Evolutionary conservation across 2,329 filamentous ascomycete species (phyloP), one percentile per base, ranked within the genome.

Genomic region (Monosporascus cannonballus): DNA sequence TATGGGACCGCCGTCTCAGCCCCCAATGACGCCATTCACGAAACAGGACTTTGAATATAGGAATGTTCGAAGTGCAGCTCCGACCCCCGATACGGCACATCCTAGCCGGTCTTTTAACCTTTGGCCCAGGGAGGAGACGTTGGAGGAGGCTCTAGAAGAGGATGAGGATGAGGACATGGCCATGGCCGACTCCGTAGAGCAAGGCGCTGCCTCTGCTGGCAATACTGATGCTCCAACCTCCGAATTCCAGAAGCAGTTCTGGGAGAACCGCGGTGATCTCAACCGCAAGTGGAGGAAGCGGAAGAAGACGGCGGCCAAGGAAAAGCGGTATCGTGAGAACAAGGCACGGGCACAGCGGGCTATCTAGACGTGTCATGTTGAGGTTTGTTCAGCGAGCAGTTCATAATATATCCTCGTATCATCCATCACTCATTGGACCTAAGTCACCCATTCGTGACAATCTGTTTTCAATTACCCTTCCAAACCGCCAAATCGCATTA

Each of bases 61-160:
- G 56, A 82, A 81, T 49, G 67, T 89, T n/a, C 81, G 94, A 52
- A 96, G 91, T 66, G 91, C 91, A 6, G 94, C 94, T 2, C 94
- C 94, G 0, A 99, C 94, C 0, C 94, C 94, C 0, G 94, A 99
- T 66, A 97, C 94, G 0, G 90, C 90, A 2, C 84, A 91, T 54
- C 84, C 89, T 2, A 84, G 77, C 41, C 81, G 83, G 27, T 78
- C 75, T 52, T 85, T 86, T 64, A 75, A 77, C 57, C 76, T 86
- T 25, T 84, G 80, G 77, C 70, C 78, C 41, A 72, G 63, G 8
- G 54, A 59, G 9, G 58, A 52, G 11, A 55, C 57, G 6, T 49
- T 50, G 2, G 59, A 59, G 9, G 58, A 59, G 15, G 51, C 39
- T 20, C 47, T 58, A 7, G 70, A 75, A 11, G 71, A 79, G 0